Percentiles rank a stretch among this genome's conserved stretches.
phyloP scores from a whole-genome alignment of 345 rosid genomes.

The Moricandia moricandioides region DNA sequence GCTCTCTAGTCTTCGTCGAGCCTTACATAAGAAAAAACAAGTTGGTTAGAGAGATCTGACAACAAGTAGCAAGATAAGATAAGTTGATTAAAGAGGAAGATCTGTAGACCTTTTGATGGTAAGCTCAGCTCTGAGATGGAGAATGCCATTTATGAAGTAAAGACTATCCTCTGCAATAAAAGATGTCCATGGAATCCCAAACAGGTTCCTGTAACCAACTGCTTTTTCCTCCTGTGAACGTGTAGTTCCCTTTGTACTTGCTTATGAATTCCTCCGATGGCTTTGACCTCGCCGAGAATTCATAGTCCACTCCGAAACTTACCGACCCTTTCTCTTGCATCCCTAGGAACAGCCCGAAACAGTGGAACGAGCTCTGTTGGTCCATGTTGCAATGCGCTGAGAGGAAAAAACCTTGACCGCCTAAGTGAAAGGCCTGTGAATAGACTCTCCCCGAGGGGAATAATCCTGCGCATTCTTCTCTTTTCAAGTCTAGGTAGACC shows the following conservation, averaged over 20 bases:
- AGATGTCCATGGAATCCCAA: neutral
- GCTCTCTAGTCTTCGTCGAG: neutral
- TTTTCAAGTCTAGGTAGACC: conserved; percentile 76
- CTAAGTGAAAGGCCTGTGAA: neutral
- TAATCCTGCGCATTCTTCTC: neutral
- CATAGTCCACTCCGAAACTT: neutral
- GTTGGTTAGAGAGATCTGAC: conserved; percentile 18
- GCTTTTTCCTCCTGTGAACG: neutral
- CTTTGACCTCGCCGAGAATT: neutral
- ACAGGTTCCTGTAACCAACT: neutral
- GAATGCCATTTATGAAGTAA: conserved; percentile 77
- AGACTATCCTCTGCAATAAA: conserved; percentile 36
- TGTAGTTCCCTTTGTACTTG: neutral
- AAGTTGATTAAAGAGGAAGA: conserved; percentile 22
- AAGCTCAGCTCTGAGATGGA: conserved; percentile 93
- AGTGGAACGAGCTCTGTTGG: neutral
- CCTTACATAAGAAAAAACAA: neutral
- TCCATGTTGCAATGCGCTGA: neutral
- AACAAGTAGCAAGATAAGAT: neutral
- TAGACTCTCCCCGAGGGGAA: neutral
- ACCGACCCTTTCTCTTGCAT: neutral
- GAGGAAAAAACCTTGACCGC: neutral
- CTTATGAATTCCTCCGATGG: neutral
- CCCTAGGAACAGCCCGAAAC: neutral
- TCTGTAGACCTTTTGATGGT: conserved; percentile 53